These are phyloP conservation scores for Acanthamoeba sp. DNA, from an alignment of 208 protist genomes.

Conservation along the genomic window DNA sequence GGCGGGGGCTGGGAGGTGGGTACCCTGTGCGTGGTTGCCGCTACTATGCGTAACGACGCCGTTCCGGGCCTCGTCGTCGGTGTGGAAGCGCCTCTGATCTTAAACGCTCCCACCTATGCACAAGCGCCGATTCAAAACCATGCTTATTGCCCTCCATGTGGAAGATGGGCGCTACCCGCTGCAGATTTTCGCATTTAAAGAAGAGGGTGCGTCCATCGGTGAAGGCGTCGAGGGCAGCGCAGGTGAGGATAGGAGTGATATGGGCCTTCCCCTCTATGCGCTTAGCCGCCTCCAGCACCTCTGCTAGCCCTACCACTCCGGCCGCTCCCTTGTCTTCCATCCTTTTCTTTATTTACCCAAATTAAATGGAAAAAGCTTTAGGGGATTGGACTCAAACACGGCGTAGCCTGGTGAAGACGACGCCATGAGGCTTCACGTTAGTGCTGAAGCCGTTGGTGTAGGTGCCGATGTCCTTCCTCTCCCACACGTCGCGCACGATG, in stretches of 20 bases:
- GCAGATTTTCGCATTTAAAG: slow-evolving; percentile 88
- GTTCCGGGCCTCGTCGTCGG: slow-evolving; percentile 74
- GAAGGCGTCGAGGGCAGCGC: slow-evolving; percentile 65
- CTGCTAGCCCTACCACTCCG: not conserved
- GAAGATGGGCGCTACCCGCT: slow-evolving; percentile 80
- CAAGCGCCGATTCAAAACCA: not conserved
- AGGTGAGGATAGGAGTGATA: slow-evolving; percentile 77
- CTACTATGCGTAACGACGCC: slow-evolving; percentile 88
- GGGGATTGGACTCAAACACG: too few species aligned
- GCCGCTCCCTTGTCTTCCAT: not conserved
- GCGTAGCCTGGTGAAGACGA: slow-evolving; percentile 29
- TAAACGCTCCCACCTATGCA: slow-evolving; percentile 87
- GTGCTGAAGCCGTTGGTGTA: slow-evolving; percentile 57
- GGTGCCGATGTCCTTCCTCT: slow-evolving; percentile 55
- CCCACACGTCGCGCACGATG: slow-evolving; percentile 79
- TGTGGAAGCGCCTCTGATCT: slow-evolving; percentile 88
- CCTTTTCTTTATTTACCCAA: not conserved
- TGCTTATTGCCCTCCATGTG: not conserved
- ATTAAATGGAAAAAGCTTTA: not conserved
- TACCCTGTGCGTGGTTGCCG: slow-evolving; percentile 86
- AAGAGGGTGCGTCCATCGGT: slow-evolving; percentile 36
- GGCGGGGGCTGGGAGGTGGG: not conserved
- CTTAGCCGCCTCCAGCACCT: slow-evolving; percentile 76
- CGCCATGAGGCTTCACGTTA: slow-evolving; percentile 46
- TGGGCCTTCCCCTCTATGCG: slow-evolving; percentile 78